Evolutionary conservation across 1,284 basidiomycete genomes (phyloP).

Genomic region (Ceraceosorus bombacis): DNA sequence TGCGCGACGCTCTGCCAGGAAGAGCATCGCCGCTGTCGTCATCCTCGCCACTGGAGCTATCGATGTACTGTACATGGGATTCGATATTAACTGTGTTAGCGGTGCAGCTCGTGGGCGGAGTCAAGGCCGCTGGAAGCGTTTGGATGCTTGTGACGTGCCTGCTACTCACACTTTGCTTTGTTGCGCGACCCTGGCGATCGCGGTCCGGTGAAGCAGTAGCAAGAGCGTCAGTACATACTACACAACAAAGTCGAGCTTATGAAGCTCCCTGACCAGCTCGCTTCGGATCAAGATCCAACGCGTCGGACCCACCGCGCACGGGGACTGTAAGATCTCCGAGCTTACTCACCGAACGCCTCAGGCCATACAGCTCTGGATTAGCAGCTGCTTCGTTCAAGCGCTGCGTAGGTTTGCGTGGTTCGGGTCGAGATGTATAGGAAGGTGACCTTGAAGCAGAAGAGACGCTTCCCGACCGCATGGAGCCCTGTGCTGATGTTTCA

Average conservation of each 20-base stretch:
- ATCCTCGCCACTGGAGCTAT: constrained; percentile 18
- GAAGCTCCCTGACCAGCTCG: neutral
- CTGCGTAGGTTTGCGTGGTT: neutral
- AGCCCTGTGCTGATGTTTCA: too few relatives aligned
- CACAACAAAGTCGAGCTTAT: neutral
- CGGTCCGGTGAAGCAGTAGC: neutral
- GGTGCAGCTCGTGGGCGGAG: too few relatives aligned
- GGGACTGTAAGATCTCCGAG: constrained; percentile 8
- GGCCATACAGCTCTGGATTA: constrained; percentile 48
- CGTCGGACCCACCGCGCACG: constrained; percentile 5
- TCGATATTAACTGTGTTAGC: neutral
- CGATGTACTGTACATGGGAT: constrained; percentile 6
- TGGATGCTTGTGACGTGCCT: too few relatives aligned
- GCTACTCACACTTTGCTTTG: too few relatives aligned
- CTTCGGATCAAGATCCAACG: neutral
- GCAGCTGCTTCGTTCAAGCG: constrained; percentile 32
- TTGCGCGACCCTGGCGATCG: too few relatives aligned
- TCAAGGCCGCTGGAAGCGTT: too few relatives aligned
- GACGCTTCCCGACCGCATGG: too few relatives aligned
- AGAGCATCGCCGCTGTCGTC: constrained; percentile 3
- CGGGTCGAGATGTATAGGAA: too few relatives aligned
- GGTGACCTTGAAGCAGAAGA: too few relatives aligned
- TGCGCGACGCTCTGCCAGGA: too few relatives aligned
- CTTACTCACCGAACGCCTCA: constrained; percentile 48
- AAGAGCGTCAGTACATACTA: neutral